These are phyloP conservation scores for Colletotrichum tanaceti DNA, from an alignment of 2,329 filamentous ascomycete species.

Conservation along the genomic window DNA sequence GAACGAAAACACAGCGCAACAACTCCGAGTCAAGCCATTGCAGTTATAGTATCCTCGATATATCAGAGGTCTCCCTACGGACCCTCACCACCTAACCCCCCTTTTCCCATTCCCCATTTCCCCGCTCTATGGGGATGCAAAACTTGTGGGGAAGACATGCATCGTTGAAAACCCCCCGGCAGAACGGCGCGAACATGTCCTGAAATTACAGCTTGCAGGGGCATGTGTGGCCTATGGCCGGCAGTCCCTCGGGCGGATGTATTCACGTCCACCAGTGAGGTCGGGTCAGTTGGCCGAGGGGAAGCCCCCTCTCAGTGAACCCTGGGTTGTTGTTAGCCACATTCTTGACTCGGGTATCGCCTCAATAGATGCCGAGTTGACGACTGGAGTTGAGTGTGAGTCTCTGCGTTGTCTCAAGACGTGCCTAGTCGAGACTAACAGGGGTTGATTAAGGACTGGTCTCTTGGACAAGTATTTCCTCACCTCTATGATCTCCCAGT, in stretches of 20 bases:
- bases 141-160: not conserved
- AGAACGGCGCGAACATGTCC: not conserved
- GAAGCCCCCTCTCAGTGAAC: not conserved
- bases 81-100: not conserved
- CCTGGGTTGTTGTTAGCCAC: not conserved
- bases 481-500: too few relatives aligned
- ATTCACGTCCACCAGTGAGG: conserved; percentile 23
- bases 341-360: not conserved
- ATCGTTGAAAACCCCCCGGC: not conserved
- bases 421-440: too few relatives aligned
- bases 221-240: not conserved
- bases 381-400: not conserved
- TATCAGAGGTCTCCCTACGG: too few relatives aligned
- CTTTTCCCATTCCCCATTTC: not conserved
- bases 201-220: not conserved
- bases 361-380: not conserved
- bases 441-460: too few relatives aligned
- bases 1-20: not conserved
- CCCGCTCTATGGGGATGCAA: not conserved
- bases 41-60: not conserved
- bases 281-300: not conserved
- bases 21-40: too few relatives aligned
- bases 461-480: too few relatives aligned
- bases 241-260: conserved; percentile 1
- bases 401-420: too few relatives aligned